A percentile compares a stretch with the other conserved stretches of the same genome.
Conservation (phyloP, 2,329 filamentous ascomycete genomes). For the Xylaria sp. region DNA sequence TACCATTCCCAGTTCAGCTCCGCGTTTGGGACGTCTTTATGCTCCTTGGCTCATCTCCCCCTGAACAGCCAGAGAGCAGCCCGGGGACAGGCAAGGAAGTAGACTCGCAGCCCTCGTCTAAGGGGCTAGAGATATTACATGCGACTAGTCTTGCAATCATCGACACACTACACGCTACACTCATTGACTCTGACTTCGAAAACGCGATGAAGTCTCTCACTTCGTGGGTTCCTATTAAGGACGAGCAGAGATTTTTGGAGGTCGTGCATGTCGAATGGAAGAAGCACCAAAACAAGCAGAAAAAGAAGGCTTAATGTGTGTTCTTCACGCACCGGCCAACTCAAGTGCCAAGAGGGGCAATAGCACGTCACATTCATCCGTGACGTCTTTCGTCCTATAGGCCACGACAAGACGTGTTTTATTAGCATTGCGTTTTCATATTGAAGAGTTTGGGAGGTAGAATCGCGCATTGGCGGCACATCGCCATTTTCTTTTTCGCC, state of each 20-base stretch:
- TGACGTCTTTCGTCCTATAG: conserved; percentile 34
- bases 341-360: not conserved
- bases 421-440: conserved; percentile 32
- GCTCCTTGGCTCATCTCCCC: conserved; percentile 82
- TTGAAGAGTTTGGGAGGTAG: conserved; percentile 19
- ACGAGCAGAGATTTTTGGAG: conserved; percentile 93
- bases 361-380: conserved; percentile 3
- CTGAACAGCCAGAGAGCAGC: conserved; percentile 45
- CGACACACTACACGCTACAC: conserved; percentile 86
- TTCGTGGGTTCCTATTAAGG: conserved; percentile 91
- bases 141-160: conserved; percentile 90
- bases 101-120: conserved; percentile 54
- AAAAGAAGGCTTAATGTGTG: conserved; percentile 52
- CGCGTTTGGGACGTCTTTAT: conserved; percentile 99
- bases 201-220: conserved; percentile 98
- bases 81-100: conserved; percentile 44
- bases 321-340: conserved; percentile 20
- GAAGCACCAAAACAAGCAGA: conserved; percentile 62
- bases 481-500: conserved; percentile 4
- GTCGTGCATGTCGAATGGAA: conserved; percentile 91
- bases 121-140: conserved; percentile 87
- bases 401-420: conserved; percentile 38
- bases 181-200: conserved; percentile 95
- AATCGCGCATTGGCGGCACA: conserved; percentile 24
- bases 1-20: conserved; percentile 93